Percentiles rank a stretch among this genome's conserved stretches.
Conservation (phyloP, 306 rosid genomes). For the Trifolium fragiferum region DNA sequence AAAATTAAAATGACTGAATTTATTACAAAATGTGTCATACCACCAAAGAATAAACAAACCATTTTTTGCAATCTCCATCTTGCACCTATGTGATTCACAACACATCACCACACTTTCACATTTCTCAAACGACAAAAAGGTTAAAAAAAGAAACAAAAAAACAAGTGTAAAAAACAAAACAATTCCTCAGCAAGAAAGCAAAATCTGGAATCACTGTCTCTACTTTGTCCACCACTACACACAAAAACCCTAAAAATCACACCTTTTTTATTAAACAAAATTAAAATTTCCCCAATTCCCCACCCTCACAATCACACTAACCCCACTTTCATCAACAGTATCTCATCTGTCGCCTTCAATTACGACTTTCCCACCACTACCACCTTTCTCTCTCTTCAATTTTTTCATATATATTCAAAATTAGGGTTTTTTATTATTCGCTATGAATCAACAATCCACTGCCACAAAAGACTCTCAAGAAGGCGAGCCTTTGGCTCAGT, state of each 20-base stretch:
- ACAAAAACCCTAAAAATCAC: constrained; percentile 32
- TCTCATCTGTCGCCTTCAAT: constrained; percentile 95
- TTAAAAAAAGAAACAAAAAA: background rate
- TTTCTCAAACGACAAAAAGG: background rate
- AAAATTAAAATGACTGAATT: too few relatives aligned
- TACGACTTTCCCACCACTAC: constrained; percentile 87
- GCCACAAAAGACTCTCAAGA: constrained; percentile 66
- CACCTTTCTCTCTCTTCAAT: constrained; percentile 36
- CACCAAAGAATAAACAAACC: too few relatives aligned
- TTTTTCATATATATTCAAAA: constrained; percentile 50
- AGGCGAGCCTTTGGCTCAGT: constrained; percentile 60
- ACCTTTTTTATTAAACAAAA: constrained; percentile 29
- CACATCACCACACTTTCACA: background rate
- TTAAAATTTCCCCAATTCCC: constrained; percentile 47
- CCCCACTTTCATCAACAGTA: constrained; percentile 61
- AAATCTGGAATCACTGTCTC: constrained; percentile 22
- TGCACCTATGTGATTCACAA: too few relatives aligned
- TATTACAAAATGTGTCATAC: too few relatives aligned
- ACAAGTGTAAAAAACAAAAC: background rate
- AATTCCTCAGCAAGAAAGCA: background rate
- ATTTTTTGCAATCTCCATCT: too few relatives aligned
- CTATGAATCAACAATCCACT: constrained; percentile 69
- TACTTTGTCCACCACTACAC: constrained; percentile 16
- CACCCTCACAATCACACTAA: constrained; percentile 36
- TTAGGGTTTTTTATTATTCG: constrained; percentile 49